Evolutionary conservation across 768 basidiomycete genomes (phyloP), one percentile per base, ranked within the genome.

Genomic region (Auricularia sp.): DNA sequence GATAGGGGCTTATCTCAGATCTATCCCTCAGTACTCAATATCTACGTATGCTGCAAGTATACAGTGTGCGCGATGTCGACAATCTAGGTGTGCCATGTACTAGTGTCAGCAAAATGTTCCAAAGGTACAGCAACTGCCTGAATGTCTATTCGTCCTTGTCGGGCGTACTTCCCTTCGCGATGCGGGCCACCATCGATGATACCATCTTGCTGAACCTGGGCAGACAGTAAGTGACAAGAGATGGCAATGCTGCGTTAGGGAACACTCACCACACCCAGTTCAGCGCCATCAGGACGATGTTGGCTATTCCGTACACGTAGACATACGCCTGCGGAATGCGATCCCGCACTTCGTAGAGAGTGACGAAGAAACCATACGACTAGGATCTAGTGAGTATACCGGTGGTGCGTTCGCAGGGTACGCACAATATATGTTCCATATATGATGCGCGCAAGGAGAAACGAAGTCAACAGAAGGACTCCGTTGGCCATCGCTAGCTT

Each of bases 401-500:
- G 35, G 36, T 37, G 63, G 29, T 16, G 21, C 21, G 34, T 3
- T n/a, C 11, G 29, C 21, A 29, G 1, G 11, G 7, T 1, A 69
- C 75, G 64, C 64, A 77, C 77, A 35, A 71, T 68, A 24, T 71
- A 71, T 6, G 69, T 84, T 33, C 93, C 93, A 71, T 86, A 92
- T 1, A 90, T 71, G 13, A 95, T 77, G 29, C 93, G 79, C 14
- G 87, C 82, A 54, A 78, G 75, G 72, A 89, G 86, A 77, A 94
- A 96, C 4, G 85, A 78, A 36, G 74, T 66, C 45, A 92, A 77
- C 44, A 96, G 80, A 65, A 82, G 72, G 58, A 86, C 65, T 14
- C 91, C 92, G 70, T 94, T 95, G 62, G 88, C 70, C 29, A 89
- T 75, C 71, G 92, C 90, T 36, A 86, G 70, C 2, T 70, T 83